Evolutionary conservation across 2,329 filamentous ascomycete genomes (phyloP).

Genomic region (Colletotrichum noveboracense): DNA sequence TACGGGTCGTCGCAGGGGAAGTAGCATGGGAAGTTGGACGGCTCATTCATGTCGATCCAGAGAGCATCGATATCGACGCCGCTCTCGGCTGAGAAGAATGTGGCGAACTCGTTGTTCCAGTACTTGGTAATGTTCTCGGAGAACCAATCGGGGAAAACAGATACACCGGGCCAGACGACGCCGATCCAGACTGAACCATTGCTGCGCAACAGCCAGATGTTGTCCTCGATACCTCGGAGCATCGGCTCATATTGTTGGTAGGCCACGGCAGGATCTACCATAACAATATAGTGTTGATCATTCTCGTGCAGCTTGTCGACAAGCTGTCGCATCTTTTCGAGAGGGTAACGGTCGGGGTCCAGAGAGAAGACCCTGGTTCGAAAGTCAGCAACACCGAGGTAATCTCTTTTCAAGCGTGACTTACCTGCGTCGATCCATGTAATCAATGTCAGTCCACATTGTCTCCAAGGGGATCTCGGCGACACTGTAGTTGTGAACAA

Average conservation of each 20-base stretch:
- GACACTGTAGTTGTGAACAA: slow-evolving; percentile 69
- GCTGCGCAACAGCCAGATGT: slow-evolving; percentile 53
- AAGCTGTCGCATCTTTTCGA: slow-evolving; percentile 67
- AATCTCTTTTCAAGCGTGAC: not conserved
- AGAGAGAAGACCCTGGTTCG: slow-evolving; percentile 61
- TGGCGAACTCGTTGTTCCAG: slow-evolving; percentile 72
- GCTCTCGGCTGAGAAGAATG: slow-evolving; percentile 66
- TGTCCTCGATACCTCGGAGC: slow-evolving; percentile 42
- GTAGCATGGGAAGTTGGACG: slow-evolving; percentile 34
- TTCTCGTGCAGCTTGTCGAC: slow-evolving; percentile 70
- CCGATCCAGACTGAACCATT: slow-evolving; percentile 66
- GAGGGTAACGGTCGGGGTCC: slow-evolving; percentile 67
- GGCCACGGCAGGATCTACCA: slow-evolving; percentile 74
- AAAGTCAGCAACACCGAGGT: not conserved
- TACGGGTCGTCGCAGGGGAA: slow-evolving; percentile 44
- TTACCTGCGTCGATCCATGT: slow-evolving; percentile 34
- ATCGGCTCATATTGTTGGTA: slow-evolving; percentile 52
- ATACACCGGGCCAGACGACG: slow-evolving; percentile 79
- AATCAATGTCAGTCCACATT: slow-evolving; percentile 63
- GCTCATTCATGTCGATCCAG: slow-evolving; percentile 75
- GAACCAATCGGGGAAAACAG: slow-evolving; percentile 82
- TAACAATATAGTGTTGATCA: slow-evolving; percentile 75
- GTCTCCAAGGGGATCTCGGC: slow-evolving; percentile 72
- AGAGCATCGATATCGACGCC: slow-evolving; percentile 80
- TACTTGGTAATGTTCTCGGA: slow-evolving; percentile 65